Evolutionary conservation across 2,329 filamentous ascomycete genomes (phyloP).

Genomic region (Ophiostoma perfectum): DNA sequence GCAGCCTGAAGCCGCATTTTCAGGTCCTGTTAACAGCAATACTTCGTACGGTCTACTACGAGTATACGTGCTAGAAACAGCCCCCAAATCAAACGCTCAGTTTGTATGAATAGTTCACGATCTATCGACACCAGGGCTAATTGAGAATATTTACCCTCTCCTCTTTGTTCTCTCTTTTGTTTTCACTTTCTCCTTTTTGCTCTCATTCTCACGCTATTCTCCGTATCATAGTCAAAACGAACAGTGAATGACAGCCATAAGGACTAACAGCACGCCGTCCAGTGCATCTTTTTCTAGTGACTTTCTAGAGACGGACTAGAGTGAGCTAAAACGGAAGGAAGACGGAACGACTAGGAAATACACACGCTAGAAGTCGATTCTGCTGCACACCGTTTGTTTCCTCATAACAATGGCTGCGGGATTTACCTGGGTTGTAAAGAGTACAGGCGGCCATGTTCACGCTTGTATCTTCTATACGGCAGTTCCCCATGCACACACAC

Average conservation of each 20-base stretch:
- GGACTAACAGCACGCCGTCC: no score
- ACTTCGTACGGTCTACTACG: no score
- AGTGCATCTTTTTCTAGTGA: neutral
- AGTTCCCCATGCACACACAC: neutral
- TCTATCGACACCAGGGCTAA: neutral
- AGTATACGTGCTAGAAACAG: no score
- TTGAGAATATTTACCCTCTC: neutral
- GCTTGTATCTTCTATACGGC: neutral
- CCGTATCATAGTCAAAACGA: no score
- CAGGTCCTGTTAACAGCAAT: neutral
- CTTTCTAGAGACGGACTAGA: neutral
- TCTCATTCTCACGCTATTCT: no score
- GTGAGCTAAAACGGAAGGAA: neutral
- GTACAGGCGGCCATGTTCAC: neutral
- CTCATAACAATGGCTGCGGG: neutral
- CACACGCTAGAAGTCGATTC: neutral
- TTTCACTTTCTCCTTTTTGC: neutral
- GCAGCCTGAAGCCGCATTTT: neutral
- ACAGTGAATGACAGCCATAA: no score
- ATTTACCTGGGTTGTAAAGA: constrained; percentile 1
- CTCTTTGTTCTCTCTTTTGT: neutral
- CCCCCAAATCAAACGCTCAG: neutral
- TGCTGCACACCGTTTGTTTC: neutral
- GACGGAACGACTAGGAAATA: neutral
- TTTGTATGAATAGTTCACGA: no score